These are phyloP conservation scores for Terana coerulea DNA, from an alignment of 768 basidiomycete species.

Conservation along the genomic window DNA sequence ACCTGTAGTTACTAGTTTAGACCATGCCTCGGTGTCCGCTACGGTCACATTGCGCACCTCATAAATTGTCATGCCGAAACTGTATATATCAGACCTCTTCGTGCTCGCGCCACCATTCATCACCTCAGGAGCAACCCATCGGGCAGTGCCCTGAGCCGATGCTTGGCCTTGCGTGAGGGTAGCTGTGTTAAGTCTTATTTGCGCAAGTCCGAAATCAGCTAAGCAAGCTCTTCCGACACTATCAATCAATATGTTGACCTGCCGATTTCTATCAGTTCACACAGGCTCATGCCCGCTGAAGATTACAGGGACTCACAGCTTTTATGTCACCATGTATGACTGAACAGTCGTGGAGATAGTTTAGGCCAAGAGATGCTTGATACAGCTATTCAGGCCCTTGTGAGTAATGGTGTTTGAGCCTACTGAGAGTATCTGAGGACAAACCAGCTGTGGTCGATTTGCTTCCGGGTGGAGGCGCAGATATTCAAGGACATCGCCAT, in stretches of 20 bases:
- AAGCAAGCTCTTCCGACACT: slow-evolving; percentile 16
- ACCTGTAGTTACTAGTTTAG: not conserved
- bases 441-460: slow-evolving; percentile 11
- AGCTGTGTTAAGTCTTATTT: not conserved
- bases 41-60: not conserved
- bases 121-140: not conserved
- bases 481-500: slow-evolving; percentile 12
- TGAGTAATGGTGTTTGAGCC: not conserved
- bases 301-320: slow-evolving; percentile 11
- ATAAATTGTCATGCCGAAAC: slow-evolving; percentile 3
- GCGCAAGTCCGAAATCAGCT: slow-evolving; percentile 23
- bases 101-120: not conserved
- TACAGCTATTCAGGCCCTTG: too few relatives aligned
- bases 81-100: not conserved
- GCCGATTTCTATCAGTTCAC: not conserved
- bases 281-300: not conserved
- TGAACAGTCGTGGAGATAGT: slow-evolving; percentile 19
- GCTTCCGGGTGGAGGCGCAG: slow-evolving; percentile 11
- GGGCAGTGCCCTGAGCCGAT: not conserved
- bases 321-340: slow-evolving; percentile 25
- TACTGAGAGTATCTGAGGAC: not conserved
- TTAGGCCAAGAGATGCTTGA: slow-evolving; percentile 19
- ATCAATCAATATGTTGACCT: slow-evolving; percentile 21
- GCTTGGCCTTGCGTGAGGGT: not conserved
- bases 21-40: not conserved